A percentile compares a stretch with the other conserved stretches of the same genome.
phyloP scores from a whole-genome alignment of 2,329 filamentous ascomycete genomes.

The Gyromitra esculenta region DNA sequence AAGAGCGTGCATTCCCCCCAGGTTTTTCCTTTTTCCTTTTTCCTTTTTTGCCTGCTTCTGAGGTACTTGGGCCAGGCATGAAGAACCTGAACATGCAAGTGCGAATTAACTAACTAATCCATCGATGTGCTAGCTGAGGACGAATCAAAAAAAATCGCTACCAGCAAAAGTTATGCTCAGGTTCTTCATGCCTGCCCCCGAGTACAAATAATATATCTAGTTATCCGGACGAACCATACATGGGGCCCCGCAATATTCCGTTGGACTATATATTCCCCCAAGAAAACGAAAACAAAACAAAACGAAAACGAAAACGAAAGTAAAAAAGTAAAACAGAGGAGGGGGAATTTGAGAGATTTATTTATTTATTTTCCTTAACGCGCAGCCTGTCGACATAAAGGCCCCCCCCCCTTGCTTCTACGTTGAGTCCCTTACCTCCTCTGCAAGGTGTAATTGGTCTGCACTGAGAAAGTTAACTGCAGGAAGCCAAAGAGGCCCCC shows the following conservation, averaged over 20 bases:
- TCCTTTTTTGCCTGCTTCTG: no score
- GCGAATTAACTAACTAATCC: no score
- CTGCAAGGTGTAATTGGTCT: background rate
- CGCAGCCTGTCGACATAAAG: background rate
- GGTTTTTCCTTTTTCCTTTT: background rate
- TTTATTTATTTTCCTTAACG: background rate
- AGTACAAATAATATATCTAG: background rate
- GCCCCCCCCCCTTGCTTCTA: background rate
- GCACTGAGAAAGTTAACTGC: background rate
- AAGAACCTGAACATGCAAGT: no score
- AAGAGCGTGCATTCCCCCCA: background rate
- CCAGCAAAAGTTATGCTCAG: no score
- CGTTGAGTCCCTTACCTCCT: background rate
- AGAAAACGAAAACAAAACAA: background rate
- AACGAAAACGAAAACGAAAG: no score
- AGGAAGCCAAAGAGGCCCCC: background rate
- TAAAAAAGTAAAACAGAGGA: conserved; percentile 1
- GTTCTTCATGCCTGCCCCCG: background rate
- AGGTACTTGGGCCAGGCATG: no score
- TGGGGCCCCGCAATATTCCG: background rate
- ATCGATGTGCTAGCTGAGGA: no score
- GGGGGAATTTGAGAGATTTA: background rate
- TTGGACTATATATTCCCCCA: background rate
- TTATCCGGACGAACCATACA: background rate
- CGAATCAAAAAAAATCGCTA: no score